Base-by-base conservation (phyloP, 345 rosid species). In the Lepidium aucheri region DNA sequence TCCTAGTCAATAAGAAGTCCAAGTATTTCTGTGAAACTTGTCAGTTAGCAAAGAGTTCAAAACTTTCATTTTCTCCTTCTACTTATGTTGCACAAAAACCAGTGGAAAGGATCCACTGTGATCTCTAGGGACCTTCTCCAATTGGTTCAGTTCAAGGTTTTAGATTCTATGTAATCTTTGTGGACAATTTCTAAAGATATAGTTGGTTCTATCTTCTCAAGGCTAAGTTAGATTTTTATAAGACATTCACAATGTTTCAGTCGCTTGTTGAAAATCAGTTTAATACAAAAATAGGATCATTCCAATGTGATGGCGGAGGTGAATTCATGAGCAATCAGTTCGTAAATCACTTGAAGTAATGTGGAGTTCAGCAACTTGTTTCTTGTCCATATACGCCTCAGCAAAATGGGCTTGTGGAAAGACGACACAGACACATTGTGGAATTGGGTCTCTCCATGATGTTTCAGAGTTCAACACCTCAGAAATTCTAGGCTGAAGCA, bases 271-370 rank as follows among this genome's bases (percentile, higher is more conserved):
- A 53, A 3, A 53, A 30, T 7, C 22, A 53, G 1, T 8, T 13
- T 8, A 7, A 26, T 2, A 5, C 32, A 0, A 18, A 7, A 3
- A 26, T 50, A 2, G 11, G 8, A 2, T 2, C 13, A 0, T 49
- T 49, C 6, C 33, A 24, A 4, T 10, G n/a, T n/a, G n/a, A n/a
- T n/a, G n/a, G n/a, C n/a, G n/a, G n/a, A n/a, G n/a, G n/a, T n/a
- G n/a, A n/a, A 15, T 12, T 50, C 26, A 3, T 1, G 0, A 30
- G 38, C 6, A 2, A 1, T 0, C 0, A 1, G 0, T 8, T 53
- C 0, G 9, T 2, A 0, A 0, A 51, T 7, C 39, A 4, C 0
- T 1, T 14, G 0, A 1, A 1, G 0, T 1, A 12, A 3, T 0
- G 13, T 16, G 39, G 57, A 0, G 32, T 53, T 3, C 14, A 9